phyloP scores from a whole-genome alignment of 768 basidiomycete genomes.

The Agrocybe praecox region DNA sequence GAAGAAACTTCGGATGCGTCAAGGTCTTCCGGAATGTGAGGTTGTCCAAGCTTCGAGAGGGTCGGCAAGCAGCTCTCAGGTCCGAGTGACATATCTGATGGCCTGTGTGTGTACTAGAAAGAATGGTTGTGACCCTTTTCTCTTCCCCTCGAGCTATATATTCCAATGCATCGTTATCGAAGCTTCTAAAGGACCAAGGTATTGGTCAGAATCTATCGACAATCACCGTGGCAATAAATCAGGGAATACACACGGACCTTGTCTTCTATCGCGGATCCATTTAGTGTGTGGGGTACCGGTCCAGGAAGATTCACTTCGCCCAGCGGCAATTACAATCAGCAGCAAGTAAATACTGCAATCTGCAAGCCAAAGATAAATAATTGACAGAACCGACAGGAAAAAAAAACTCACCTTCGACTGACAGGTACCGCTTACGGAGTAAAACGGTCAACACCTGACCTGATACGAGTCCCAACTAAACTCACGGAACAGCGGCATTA shows the following conservation, averaged over 20 bases:
- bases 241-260: neutral
- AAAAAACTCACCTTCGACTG: too few relatives aligned
- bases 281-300: too few relatives aligned
- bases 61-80: conserved; percentile 30
- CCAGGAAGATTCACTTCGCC: too few relatives aligned
- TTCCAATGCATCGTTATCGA: neutral
- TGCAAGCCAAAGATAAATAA: too few relatives aligned
- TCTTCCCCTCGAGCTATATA: neutral
- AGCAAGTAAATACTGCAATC: too few relatives aligned
- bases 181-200: neutral
- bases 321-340: too few relatives aligned
- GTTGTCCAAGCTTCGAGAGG: conserved; percentile 28
- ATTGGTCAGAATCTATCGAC: neutral
- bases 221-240: neutral
- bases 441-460: too few relatives aligned
- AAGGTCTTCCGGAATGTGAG: conserved; percentile 30
- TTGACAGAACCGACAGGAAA: too few relatives aligned
- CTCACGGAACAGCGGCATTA: too few relatives aligned
- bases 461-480: too few relatives aligned
- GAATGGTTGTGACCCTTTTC: neutral
- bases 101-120: neutral
- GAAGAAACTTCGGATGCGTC: conserved; percentile 36
- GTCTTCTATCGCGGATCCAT: neutral
- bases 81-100: neutral
- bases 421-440: too few relatives aligned